phyloP scores from a whole-genome alignment of 176 grass and related monocot genomes.

The Carex cristatella region DNA sequence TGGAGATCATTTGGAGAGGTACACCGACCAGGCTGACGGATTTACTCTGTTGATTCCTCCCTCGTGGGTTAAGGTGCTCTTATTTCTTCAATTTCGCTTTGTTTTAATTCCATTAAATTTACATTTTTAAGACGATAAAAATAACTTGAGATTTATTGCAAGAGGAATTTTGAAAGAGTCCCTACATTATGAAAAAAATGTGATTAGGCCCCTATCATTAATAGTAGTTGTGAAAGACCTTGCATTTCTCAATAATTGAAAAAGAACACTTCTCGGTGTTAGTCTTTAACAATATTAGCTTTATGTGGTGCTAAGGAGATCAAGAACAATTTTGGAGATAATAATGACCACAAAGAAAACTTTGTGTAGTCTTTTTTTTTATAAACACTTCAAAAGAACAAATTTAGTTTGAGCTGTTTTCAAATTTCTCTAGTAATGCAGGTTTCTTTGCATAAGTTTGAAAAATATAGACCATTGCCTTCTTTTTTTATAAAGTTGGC shows the following conservation, averaged over 20 bases:
- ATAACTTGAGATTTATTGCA: not conserved
- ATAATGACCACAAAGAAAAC: not conserved
- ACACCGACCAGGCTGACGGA: conserved; percentile 50
- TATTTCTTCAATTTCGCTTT: not conserved
- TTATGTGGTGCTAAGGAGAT: not conserved
- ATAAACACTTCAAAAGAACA: not conserved
- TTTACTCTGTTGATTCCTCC: conserved; percentile 71
- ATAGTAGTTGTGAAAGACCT: not conserved
- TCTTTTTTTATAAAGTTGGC: not conserved
- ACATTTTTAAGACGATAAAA: not conserved
- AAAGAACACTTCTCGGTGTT: not conserved
- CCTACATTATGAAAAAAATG: not conserved
- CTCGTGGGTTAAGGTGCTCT: conserved; percentile 68
- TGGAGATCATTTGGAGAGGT: conserved; percentile 39
- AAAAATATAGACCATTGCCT: not conserved
- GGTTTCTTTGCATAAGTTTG: too few species aligned
- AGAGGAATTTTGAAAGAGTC: not conserved
- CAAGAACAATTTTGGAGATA: not conserved
- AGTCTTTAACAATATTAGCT: not conserved
- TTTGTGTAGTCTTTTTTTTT: not conserved
- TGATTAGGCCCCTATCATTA: not conserved
- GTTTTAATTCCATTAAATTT: not conserved
- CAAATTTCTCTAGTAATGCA: not conserved
- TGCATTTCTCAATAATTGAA: not conserved
- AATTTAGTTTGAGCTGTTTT: not conserved